phyloP scores from a whole-genome alignment of 352 stramenopile species.

The Pilasporangium apinafurcum region DNA sequence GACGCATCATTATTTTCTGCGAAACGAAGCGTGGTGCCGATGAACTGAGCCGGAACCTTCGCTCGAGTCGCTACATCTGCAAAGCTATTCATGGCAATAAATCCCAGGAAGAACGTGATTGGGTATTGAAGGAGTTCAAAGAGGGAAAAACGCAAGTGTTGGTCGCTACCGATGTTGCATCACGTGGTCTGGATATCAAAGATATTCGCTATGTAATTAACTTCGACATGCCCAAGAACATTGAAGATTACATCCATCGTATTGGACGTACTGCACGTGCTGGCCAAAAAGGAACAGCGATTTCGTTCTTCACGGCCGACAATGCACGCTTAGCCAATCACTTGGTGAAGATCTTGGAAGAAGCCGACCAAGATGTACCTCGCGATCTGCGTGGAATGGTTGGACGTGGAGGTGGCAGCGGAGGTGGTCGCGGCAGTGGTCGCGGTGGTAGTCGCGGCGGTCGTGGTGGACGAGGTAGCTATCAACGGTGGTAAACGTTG shows the following conservation, averaged over 20 bases:
- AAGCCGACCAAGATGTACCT: conserved; percentile 88
- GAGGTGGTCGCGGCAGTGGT: conserved; percentile 42
- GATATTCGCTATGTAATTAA: conserved; percentile 99
- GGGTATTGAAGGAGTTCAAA: conserved; percentile 97
- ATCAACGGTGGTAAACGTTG: conserved; percentile 43
- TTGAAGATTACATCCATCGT: conserved; percentile 98
- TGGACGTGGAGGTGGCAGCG: conserved; percentile 49
- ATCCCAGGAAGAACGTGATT: conserved; percentile 96
- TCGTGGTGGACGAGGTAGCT: conserved; percentile 18
- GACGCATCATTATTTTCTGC: conserved; percentile 98
- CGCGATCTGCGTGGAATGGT: conserved; percentile 69
- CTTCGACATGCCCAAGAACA: conserved; percentile 99
- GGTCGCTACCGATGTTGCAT: conserved; percentile 99
- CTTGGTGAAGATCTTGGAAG: conserved; percentile 86
- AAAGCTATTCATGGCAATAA: conserved; percentile 99
- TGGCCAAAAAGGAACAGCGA: conserved; percentile 90
- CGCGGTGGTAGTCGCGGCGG: conserved; percentile 51
- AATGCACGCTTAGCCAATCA: conserved; percentile 78
- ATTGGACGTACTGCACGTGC: conserved; percentile 98
- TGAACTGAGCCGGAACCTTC: conserved; percentile 92
- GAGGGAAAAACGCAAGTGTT: conserved; percentile 92
- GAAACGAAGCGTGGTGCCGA: conserved; percentile 99
- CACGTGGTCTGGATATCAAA: conserved; percentile 98
- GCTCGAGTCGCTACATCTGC: conserved; percentile 91
- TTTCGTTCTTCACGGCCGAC: conserved; percentile 94